phyloP scores from a whole-genome alignment of 805 yeast species.

The Candida incommunis region DNA sequence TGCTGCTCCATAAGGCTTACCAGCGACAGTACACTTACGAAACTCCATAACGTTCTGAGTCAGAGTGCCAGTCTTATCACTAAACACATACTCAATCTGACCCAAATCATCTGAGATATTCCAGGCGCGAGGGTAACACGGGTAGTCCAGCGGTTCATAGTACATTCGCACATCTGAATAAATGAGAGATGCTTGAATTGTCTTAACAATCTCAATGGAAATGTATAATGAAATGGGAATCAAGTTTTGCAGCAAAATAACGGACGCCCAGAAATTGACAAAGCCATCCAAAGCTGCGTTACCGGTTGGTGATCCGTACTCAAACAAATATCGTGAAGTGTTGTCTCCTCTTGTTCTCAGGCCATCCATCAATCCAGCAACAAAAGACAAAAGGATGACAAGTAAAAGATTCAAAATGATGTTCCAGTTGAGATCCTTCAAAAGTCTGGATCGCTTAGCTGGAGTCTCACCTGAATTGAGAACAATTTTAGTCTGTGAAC shows the following conservation, averaged over 20 bases:
- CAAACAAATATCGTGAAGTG: constrained; percentile 42
- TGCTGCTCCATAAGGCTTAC: constrained; percentile 56
- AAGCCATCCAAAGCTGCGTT: constrained; percentile 52
- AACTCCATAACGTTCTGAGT: constrained; percentile 79
- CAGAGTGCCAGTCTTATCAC: constrained; percentile 75
- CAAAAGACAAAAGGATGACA: constrained; percentile 50
- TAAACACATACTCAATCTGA: constrained; percentile 67
- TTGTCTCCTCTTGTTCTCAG: constrained; percentile 32
- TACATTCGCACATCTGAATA: constrained; percentile 59
- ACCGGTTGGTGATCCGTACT: constrained; percentile 44
- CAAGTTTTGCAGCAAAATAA: constrained; percentile 60
- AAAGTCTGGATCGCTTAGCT: constrained; percentile 50
- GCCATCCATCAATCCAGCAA: constrained; percentile 60
- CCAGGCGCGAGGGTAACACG: constrained; percentile 75
- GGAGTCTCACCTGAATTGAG: constrained; percentile 70
- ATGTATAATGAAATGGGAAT: constrained; percentile 73
- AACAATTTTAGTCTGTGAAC: constrained; percentile 63
- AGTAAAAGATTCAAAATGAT: constrained; percentile 49
- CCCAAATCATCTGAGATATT: constrained; percentile 74
- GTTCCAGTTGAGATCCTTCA: constrained; percentile 51
- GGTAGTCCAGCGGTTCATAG: constrained; percentile 52
- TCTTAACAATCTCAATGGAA: constrained; percentile 66
- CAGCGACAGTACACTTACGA: constrained; percentile 58
- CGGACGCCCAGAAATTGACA: constrained; percentile 54
- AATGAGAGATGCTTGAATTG: constrained; percentile 63